A percentile compares a stretch with the other conserved stretches of the same genome.
Evolutionary conservation across 2,329 filamentous ascomycete species (phyloP).

Genomic region (Cercospora janseana): DNA sequence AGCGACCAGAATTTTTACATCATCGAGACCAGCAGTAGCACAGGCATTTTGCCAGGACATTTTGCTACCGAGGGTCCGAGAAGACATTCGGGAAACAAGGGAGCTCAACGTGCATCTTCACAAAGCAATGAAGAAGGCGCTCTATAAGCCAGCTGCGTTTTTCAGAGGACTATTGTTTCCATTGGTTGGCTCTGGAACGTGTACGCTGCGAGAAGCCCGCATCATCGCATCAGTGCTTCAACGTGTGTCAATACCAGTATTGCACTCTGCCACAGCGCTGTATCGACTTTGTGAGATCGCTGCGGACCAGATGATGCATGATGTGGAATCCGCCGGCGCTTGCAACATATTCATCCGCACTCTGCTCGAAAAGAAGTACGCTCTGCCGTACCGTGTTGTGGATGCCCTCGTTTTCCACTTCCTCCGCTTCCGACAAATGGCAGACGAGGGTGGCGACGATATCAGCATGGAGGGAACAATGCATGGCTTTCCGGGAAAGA

Average conservation of each 20-base stretch:
- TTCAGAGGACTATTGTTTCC: constrained; percentile 97
- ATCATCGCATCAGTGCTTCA: constrained; percentile 86
- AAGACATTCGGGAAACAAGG: constrained; percentile 90
- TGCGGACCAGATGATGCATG: constrained; percentile 78
- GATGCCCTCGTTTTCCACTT: constrained; percentile 97
- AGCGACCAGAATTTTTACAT: constrained; percentile 89
- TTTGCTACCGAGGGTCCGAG: constrained; percentile 83
- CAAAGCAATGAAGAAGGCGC: constrained; percentile 83
- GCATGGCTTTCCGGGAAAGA: constrained; percentile 32
- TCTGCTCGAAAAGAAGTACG: constrained; percentile 94
- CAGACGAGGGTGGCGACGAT: constrained; percentile 56
- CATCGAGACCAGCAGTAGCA: constrained; percentile 72
- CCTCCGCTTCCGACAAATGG: constrained; percentile 74
- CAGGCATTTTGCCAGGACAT: constrained; percentile 85
- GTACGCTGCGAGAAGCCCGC: constrained; percentile 85
- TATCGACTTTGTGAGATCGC: constrained; percentile 93
- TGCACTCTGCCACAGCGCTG: constrained; percentile 88
- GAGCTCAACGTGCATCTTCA: constrained; percentile 96
- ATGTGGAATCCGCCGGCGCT: constrained; percentile 82
- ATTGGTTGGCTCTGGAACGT: constrained; percentile 78
- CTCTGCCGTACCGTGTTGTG: constrained; percentile 88
- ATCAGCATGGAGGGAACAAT: constrained; percentile 56
- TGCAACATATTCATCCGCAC: constrained; percentile 95
- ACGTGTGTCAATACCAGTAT: constrained; percentile 80
- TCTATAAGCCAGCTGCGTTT: constrained; percentile 93